Base-by-base conservation (phyloP, 495 filamentous ascomycete species). In the Evernia prunastri region DNA sequence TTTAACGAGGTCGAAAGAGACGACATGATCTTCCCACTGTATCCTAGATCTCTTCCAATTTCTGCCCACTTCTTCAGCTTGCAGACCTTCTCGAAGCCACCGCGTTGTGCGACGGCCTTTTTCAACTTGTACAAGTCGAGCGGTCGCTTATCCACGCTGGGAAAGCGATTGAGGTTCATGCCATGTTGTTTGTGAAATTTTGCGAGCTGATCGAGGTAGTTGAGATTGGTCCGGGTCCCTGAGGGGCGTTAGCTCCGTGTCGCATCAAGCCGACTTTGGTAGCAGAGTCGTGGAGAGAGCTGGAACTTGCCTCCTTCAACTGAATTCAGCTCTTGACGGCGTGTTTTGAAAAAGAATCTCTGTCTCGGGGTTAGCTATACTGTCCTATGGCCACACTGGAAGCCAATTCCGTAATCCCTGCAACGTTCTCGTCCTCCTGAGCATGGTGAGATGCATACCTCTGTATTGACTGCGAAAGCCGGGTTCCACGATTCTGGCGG, bases 1-100 rank as follows among this genome's bases (percentile, higher is more conserved):
- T 97, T 99, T 59, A 99, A 84, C 27, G 95, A 97, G 1, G 94
- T 99, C 15, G 94, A 99, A 49, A 99, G 76, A n/a, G 95, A 97
- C 0, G 95, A 97, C 94, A 99, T 99, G 68, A 99, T 99, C 77
- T 99, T 99, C 71, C 94, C 94, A 72, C 94, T 97, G 76, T 99
- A 99, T 60, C 94, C 94, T 25, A 99, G 78, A 74, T 97, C 93
- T 72, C 94, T 88, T 40, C 94, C 94, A 66, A 99, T 97, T 74
- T 99, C 94, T 0, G 94, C 94, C 94, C 94, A 99, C 79, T 96
- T 97, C 75, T 99, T 99, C 58, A 86, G 81, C 76, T 96, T 97
- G 80, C 95, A 97, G 43, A 99, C 94, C 66, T 87, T 86, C 45
- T 96, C 91, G 69, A 99, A 99, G 0, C 94, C 94, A 36, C 94